Base-by-base conservation (phyloP, 371 early-diverging fungal genomes). In the Dichotomocladium elegans region DNA sequence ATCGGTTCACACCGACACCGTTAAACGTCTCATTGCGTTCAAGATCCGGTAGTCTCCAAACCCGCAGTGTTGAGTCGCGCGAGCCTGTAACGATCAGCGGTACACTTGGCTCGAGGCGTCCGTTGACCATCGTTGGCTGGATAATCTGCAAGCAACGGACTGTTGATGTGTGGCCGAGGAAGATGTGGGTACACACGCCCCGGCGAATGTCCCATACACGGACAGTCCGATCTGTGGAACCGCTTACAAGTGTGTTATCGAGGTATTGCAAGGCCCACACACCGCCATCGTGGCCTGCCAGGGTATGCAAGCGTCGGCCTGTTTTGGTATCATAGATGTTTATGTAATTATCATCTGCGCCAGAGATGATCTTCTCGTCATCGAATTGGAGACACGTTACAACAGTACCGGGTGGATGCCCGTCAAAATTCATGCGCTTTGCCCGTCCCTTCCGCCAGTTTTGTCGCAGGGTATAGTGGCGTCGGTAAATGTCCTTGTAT, bases 251-350 rank as follows among this genome's bases (percentile, higher is more conserved):
- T 1, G 91, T 83, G 43, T 90, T 86, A 31, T 88, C 88, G 30
- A 84, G 81, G 55, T 90, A 92, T 52, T 93, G 89, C 42, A 99
- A 81, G 3, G 97, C 93, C 99, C 99, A 99, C 2, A 99, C 96
- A 42, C 99, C 99, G 26, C 99, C 99, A 35, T 91, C 92, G 64
- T 99, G 99, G 14, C 98, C 99, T 12, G 70, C 77, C 21, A 99
- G 79, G 33, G 79, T 78, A 55, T 82, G 77, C 12, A 79, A 64
- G 10, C 83, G 68, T 19, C 72, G 65, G 15, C 98, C 96, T 2
- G 88, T 91, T 3, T 60, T 66, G 10, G 90, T 88, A 56, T 93
- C 91, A 64, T 91, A 97, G 34, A 98, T 88, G 57, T 90, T 85
- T 33, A 96, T 95, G 7, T 83, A 71, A 50, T 81, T 80, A 47